A percentile compares a stretch with the other conserved stretches of the same genome.
These are phyloP conservation scores for Gossypium herbaceum DNA, from an alignment of 345 rosid genomes.

Conservation along the genomic window DNA sequence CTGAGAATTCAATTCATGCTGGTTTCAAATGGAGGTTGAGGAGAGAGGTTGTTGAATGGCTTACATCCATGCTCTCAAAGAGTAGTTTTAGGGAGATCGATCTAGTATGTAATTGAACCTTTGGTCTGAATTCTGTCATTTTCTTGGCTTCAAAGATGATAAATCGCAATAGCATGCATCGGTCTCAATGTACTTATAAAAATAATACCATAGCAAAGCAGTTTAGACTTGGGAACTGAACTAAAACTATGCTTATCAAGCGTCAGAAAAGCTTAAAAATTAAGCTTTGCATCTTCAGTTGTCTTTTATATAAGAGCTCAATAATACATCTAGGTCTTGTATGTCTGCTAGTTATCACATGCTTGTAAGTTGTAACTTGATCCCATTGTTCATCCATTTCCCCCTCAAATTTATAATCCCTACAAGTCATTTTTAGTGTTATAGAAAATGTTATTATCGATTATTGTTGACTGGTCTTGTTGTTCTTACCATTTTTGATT, in stretches of 20 bases:
- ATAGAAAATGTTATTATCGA: not conserved
- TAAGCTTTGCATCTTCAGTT: not conserved
- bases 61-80: conserved; percentile 90
- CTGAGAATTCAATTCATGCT: conserved; percentile 65
- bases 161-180: not conserved
- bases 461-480: not conserved
- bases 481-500: not conserved
- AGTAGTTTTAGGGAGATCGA: conserved; percentile 49
- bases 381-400: not conserved
- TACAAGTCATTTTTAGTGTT: not conserved
- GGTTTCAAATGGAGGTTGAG: conserved; percentile 96
- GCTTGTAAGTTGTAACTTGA: not conserved
- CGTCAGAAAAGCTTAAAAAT: not conserved
- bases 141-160: conserved; percentile 1
- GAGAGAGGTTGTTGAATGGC: conserved; percentile 97
- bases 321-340: not conserved
- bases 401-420: not conserved
- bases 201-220: not conserved
- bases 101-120: conserved; percentile 36
- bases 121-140: not conserved
- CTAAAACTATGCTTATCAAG: not conserved
- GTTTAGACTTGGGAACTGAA: not conserved
- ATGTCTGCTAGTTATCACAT: not conserved
- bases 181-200: not conserved
- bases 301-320: not conserved